phyloP scores from a whole-genome alignment of 106 monocot species.

The Dendrobium huoshanense region DNA sequence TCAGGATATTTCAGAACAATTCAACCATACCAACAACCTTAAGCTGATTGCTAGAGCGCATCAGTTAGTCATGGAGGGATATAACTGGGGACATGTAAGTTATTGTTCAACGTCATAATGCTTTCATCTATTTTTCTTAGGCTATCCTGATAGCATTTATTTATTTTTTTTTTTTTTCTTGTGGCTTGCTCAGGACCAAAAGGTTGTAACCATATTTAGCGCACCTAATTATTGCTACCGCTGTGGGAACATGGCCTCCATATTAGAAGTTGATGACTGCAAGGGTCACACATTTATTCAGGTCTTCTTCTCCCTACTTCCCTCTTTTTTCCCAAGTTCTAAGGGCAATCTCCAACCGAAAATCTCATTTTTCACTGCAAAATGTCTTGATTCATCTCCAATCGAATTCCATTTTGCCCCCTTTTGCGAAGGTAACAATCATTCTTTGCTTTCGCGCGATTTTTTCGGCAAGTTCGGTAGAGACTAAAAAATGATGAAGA shows the following conservation, averaged over 20 bases:
- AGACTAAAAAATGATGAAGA: too few species aligned
- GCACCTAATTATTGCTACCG: slow-evolving; percentile 99
- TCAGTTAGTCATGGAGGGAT: slow-evolving; percentile 99
- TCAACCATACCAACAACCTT: slow-evolving; percentile 91
- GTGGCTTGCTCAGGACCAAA: slow-evolving; percentile 72
- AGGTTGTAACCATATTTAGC: slow-evolving; percentile 99
- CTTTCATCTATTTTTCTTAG: background rate
- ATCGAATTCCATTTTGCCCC: too few species aligned
- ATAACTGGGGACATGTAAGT: slow-evolving; percentile 97
- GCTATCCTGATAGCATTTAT: background rate
- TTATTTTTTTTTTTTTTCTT: background rate
- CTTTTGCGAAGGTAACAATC: too few species aligned
- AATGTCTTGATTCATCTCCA: too few species aligned
- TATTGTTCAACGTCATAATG: background rate
- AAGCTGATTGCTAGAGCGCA: slow-evolving; percentile 98
- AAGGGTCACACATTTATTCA: slow-evolving; percentile 97
- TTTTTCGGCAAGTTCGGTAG: too few species aligned
- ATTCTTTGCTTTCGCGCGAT: too few species aligned
- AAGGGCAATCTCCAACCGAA: too few species aligned
- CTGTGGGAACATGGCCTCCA: slow-evolving; percentile 99
- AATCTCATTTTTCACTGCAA: too few species aligned
- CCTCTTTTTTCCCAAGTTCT: background rate
- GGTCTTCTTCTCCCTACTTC: slow-evolving; percentile 25
- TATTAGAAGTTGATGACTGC: slow-evolving; percentile 99
- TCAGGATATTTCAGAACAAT: slow-evolving; percentile 99